Conservation (phyloP, 306 rosid species). For the Ochetophila trinervis region DNA sequence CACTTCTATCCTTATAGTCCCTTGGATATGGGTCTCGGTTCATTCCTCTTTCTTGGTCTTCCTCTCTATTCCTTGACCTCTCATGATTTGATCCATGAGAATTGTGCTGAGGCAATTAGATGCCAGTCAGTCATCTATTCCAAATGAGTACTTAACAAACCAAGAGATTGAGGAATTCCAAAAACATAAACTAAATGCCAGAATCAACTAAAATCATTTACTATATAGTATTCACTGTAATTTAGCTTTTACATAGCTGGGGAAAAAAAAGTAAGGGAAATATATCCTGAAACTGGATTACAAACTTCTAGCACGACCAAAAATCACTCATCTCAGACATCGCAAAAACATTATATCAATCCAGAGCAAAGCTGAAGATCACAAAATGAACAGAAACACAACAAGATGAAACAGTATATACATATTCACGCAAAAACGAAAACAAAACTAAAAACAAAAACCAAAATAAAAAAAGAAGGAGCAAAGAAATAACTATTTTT, state of each 20-base stretch:
- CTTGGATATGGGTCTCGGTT: slow-evolving; percentile 30
- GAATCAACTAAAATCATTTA: neutral
- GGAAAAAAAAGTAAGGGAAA: neutral
- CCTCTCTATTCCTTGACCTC: slow-evolving; percentile 40
- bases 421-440: no score
- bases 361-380: no score
- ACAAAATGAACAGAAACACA: no score
- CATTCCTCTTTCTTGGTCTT: slow-evolving; percentile 35
- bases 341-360: no score
- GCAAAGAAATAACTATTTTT: neutral
- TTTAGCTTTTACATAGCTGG: no score
- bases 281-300: neutral
- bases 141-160: neutral
- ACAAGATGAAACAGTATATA: no score
- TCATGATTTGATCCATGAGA: slow-evolving; percentile 51
- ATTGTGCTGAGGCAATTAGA: slow-evolving; percentile 38
- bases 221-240: neutral
- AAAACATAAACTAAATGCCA: neutral
- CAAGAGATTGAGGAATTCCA: slow-evolving; percentile 1
- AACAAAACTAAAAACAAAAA: neutral
- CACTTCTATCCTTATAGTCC: slow-evolving; percentile 48
- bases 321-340: no score
- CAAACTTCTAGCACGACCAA: no score
- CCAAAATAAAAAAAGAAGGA: neutral
- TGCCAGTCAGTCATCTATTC: slow-evolving; percentile 18